A percentile compares a stretch with the other conserved stretches of the same genome.
Evolutionary conservation across 2,329 filamentous ascomycete species (phyloP).

Genomic region (Phialocephala sp.): DNA sequence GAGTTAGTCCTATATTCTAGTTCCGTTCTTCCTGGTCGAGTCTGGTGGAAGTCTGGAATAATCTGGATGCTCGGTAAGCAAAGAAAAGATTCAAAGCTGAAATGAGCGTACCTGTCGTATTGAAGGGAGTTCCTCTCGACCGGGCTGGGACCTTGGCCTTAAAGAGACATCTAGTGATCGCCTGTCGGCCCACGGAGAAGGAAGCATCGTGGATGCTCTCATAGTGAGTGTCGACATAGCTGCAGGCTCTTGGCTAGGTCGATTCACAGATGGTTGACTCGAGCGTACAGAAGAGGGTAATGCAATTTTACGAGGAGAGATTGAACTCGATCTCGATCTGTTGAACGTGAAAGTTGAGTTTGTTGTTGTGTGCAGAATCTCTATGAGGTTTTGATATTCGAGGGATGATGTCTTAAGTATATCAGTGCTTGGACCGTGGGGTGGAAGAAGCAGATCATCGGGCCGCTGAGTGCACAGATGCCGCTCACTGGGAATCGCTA

Average conservation of each 20-base stretch:
- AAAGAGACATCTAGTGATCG: constrained; percentile 16
- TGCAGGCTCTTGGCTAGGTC: background rate
- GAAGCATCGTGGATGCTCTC: constrained; percentile 20
- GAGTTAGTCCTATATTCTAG: constrained; percentile 20
- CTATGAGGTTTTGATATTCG: background rate
- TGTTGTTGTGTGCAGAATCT: background rate
- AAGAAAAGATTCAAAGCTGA: background rate
- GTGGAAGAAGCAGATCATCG: constrained; percentile 19
- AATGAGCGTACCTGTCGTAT: constrained; percentile 31
- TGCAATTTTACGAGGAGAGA: constrained; percentile 27
- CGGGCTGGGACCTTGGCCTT: constrained; percentile 23
- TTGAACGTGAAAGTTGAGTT: no score
- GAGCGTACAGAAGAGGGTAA: constrained; percentile 24
- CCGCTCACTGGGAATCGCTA: constrained; percentile 23
- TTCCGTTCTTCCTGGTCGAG: constrained; percentile 13
- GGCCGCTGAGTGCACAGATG: constrained; percentile 34
- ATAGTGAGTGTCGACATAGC: constrained; percentile 30
- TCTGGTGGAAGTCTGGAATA: constrained; percentile 26
- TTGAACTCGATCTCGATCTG: background rate
- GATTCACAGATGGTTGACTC: constrained; percentile 16
- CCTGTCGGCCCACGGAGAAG: constrained; percentile 27
- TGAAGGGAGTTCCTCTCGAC: constrained; percentile 32
- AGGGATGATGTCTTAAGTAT: constrained; percentile 29
- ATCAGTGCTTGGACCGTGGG: constrained; percentile 26
- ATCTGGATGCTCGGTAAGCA: constrained; percentile 21